These are phyloP conservation scores for Vanrija sp. DNA, from an alignment of 1,284 basidiomycete genomes.

Conservation along the genomic window DNA sequence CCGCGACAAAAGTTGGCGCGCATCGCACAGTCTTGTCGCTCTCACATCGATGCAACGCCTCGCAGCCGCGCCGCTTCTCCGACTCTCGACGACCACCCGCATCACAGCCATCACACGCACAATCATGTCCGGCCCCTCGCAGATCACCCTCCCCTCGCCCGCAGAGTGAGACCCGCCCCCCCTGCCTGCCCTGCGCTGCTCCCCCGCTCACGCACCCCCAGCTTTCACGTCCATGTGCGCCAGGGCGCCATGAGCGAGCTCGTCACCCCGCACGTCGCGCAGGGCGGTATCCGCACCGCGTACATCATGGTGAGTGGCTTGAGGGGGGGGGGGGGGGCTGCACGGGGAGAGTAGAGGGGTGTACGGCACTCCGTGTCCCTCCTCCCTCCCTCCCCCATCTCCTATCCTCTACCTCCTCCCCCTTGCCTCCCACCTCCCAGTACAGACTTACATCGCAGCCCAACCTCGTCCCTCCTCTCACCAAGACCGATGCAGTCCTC, in stretches of 20 bases:
- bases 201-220: constrained; percentile 18
- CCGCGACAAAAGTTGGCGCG: too few species aligned
- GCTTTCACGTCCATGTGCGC: constrained; percentile 93
- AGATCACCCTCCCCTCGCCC: constrained; percentile 60
- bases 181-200: not conserved
- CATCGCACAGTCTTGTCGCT: too few species aligned
- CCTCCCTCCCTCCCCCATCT: too few species aligned
- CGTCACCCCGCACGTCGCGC: constrained; percentile 83
- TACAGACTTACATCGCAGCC: constrained; percentile 57
- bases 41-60: too few species aligned
- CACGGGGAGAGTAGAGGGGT: too few species aligned
- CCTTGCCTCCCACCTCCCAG: too few species aligned
- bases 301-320: constrained; percentile 82
- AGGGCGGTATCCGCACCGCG: constrained; percentile 84
- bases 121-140: constrained; percentile 16
- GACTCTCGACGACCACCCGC: not conserved
- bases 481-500: constrained; percentile 74
- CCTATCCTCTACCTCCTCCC: too few species aligned
- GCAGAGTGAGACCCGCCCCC: constrained; percentile 57
- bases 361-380: too few species aligned
- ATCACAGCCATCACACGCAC: constrained; percentile 1
- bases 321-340: not conserved
- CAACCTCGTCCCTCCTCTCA: constrained; percentile 90
- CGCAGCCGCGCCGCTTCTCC: not conserved
- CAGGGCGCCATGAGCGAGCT: constrained; percentile 78